Percentiles rank a stretch among this genome's conserved stretches.
phyloP scores from a whole-genome alignment of 306 rosid genomes.

The Prunus mongolica region DNA sequence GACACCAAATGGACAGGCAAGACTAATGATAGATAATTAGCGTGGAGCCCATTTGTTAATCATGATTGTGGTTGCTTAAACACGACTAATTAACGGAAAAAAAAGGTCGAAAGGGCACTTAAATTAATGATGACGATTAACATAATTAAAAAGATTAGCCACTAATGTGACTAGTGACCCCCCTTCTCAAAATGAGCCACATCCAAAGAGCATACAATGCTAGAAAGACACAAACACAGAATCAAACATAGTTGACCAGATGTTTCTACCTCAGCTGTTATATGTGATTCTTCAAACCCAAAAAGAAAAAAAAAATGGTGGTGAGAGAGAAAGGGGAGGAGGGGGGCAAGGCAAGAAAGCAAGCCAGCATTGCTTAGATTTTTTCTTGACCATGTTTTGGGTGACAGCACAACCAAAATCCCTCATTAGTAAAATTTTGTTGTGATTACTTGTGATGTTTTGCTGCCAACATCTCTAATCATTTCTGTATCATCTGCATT shows the following conservation, averaged over 20 bases:
- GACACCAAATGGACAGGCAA: constrained; percentile 20
- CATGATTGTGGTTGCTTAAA: constrained; percentile 26
- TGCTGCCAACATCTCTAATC: constrained; percentile 44
- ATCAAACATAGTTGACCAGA: constrained; percentile 65
- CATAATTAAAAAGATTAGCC: constrained; percentile 13
- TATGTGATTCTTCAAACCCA: constrained; percentile 22
- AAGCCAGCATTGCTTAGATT: constrained; percentile 56
- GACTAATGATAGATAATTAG: constrained; percentile 28
- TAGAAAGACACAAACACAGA: constrained; percentile 55
- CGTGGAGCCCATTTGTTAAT: constrained; percentile 63
- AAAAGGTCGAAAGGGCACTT: constrained; percentile 29
- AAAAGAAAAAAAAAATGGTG: neutral
- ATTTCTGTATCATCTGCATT: constrained; percentile 55
- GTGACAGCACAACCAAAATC: constrained; percentile 53
- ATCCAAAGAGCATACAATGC: constrained; percentile 37
- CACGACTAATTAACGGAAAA: constrained; percentile 34
- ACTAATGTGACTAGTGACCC: constrained; percentile 19
- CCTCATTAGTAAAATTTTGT: constrained; percentile 26
- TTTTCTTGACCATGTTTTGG: constrained; percentile 76
- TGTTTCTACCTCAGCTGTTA: constrained; percentile 43
- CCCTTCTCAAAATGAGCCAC: constrained; percentile 14
- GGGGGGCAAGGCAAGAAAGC: constrained; percentile 63
- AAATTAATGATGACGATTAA: constrained; percentile 37
- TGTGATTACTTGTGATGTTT: constrained; percentile 30
- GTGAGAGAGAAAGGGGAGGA: constrained; percentile 17